phyloP scores from a whole-genome alignment of 495 filamentous ascomycete species.

The Gamarada debralockiae region DNA sequence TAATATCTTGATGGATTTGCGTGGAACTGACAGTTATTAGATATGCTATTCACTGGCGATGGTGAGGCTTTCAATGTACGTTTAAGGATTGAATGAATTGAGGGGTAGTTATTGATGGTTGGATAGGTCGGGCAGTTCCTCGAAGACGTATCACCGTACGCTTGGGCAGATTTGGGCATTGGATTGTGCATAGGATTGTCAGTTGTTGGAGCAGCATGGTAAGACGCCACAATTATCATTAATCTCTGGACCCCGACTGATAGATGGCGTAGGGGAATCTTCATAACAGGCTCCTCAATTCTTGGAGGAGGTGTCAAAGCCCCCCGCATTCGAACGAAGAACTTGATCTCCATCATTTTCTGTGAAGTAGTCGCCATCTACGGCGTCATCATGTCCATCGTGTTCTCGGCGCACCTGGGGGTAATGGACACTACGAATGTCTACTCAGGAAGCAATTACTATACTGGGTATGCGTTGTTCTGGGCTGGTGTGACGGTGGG shows the following conservation, averaged over 20 bases:
- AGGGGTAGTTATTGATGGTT: constrained; percentile 1
- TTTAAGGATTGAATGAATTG: constrained; percentile 5
- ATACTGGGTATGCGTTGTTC: constrained; percentile 95
- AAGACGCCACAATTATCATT: constrained; percentile 24
- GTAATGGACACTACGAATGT: constrained; percentile 45
- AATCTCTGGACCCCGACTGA: constrained; percentile 3
- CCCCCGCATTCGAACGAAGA: constrained; percentile 97
- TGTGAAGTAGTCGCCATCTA: constrained; percentile 99
- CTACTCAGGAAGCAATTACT: constrained; percentile 70
- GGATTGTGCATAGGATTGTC: constrained; percentile 93
- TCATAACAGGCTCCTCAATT: constrained; percentile 98
- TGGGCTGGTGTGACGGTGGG: constrained; percentile 94
- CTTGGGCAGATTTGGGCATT: constrained; percentile 89
- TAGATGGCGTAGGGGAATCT: constrained; percentile 74
- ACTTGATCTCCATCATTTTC: constrained; percentile 99
- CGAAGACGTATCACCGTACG: constrained; percentile 89
- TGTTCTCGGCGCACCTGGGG: constrained; percentile 86
- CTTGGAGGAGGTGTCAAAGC: constrained; percentile 94
- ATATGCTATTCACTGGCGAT: constrained; percentile 96
- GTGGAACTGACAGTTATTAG: constrained; percentile 46
- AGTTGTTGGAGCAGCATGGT: constrained; percentile 97
- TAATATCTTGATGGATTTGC: constrained; percentile 19
- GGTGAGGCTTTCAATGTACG: constrained; percentile 96
- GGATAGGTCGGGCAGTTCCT: constrained; percentile 86
- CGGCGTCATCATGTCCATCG: constrained; percentile 98